These are phyloP conservation scores for Trypanosomatidae sp. DNA, from an alignment of 208 protist genomes.

Conservation along the genomic window DNA sequence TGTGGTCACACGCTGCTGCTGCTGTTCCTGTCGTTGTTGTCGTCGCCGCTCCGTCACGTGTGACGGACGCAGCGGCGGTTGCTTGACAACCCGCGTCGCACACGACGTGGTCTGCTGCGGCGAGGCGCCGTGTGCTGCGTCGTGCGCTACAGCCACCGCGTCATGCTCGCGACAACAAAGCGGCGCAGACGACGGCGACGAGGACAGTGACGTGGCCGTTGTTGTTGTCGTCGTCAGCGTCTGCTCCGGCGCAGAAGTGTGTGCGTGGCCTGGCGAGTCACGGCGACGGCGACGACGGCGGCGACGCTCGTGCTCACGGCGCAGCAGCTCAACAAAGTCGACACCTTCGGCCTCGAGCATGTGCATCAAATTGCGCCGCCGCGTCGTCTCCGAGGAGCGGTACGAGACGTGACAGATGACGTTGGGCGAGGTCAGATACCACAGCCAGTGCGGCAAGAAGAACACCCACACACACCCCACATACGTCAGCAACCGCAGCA, in stretches of 20 bases:
- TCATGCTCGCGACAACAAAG: not conserved
- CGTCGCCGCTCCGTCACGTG: too few relatives aligned
- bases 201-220: constrained; percentile 3
- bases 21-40: not conserved
- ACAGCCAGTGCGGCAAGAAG: constrained; percentile 44
- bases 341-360: constrained; percentile 35
- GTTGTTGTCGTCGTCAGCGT: not conserved
- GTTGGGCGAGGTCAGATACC: constrained; percentile 52
- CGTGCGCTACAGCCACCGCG: too few relatives aligned
- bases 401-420: constrained; percentile 52
- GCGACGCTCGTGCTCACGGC: not conserved
- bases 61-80: too few relatives aligned
- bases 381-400: constrained; percentile 25
- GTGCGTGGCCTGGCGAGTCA: not conserved
- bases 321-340: constrained; percentile 8
- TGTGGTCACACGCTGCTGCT: not conserved
- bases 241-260: too few relatives aligned
- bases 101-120: too few relatives aligned
- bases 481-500: constrained; percentile 33
- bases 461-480: constrained; percentile 12
- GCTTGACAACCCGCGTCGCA: too few relatives aligned
- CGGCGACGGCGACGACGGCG: not conserved
- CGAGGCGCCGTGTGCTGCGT: too few relatives aligned
- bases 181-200: not conserved
- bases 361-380: constrained; percentile 21